These are phyloP conservation scores for Aspergillus pseudonomiae DNA, from an alignment of 2,329 filamentous ascomycete species.

Conservation along the genomic window DNA sequence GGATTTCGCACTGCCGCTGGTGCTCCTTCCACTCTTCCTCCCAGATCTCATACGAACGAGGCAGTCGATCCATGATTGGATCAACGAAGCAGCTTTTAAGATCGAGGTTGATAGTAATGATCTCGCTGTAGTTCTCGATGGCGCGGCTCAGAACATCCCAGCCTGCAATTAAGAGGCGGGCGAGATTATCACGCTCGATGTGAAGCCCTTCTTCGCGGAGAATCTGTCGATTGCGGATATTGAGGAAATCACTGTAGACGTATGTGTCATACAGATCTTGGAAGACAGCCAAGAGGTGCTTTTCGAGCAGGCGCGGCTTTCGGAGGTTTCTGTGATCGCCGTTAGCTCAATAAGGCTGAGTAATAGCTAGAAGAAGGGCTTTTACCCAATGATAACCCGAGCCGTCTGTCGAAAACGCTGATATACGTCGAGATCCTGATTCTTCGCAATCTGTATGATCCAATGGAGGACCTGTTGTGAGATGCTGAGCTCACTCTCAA, in stretches of 20 bases:
- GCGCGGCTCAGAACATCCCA: conserved; percentile 25
- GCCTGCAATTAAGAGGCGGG: conserved; percentile 18
- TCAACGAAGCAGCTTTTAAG: conserved; percentile 21
- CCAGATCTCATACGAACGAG: conserved; percentile 14
- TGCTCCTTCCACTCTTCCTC: conserved; percentile 6
- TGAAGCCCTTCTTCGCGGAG: conserved; percentile 10
- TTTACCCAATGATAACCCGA: conserved; percentile 24
- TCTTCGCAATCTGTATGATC: conserved; percentile 15
- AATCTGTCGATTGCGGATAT: conserved; percentile 23
- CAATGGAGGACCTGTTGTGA: conserved; percentile 5
- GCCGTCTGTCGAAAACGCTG: conserved; percentile 24
- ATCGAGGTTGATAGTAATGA: conserved; percentile 16
- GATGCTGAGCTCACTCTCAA: conserved; percentile 1
- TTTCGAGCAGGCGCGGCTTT: conserved; percentile 25
- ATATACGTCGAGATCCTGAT: conserved; percentile 6
- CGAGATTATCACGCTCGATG: conserved; percentile 17
- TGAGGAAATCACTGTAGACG: conserved; percentile 28
- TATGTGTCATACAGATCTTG: conserved; percentile 31
- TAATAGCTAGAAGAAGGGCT: neutral
- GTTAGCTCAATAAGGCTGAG: neutral
- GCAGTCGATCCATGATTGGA: conserved; percentile 15
- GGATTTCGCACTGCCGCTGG: neutral
- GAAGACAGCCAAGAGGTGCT: conserved; percentile 24
- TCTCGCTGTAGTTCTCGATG: conserved; percentile 25
- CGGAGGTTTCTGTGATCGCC: conserved; percentile 20